Conservation (phyloP, 169 alveolate genomes). For the Cryptosporidium bovis region DNA sequence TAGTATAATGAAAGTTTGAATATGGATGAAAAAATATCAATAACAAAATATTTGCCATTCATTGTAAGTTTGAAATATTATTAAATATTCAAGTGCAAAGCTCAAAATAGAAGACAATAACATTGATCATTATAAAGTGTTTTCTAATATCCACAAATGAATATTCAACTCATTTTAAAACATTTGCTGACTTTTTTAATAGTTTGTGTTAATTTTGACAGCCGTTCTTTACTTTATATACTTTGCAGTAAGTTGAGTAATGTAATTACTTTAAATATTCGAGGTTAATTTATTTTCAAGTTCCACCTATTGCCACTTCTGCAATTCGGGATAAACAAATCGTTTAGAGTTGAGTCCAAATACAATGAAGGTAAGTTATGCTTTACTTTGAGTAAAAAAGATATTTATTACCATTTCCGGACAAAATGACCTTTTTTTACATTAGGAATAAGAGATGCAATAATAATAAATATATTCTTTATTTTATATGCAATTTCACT, state of each 20-base stretch:
- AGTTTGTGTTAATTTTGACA: constrained; percentile 56
- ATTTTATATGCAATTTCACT: constrained; percentile 36
- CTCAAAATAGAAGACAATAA: background rate
- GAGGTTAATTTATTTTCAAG: background rate
- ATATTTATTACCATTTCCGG: background rate
- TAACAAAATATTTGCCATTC: constrained; percentile 61
- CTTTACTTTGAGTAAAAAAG: background rate
- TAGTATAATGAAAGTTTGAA: constrained; percentile 66
- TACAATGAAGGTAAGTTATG: constrained; percentile 53
- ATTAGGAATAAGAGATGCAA: constrained; percentile 49
- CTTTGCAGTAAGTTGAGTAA: constrained; percentile 52
- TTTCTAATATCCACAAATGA: too few relatives aligned
- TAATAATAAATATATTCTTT: constrained; percentile 40
- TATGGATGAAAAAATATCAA: constrained; percentile 62
- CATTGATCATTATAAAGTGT: too few relatives aligned
- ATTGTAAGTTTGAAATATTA: constrained; percentile 25
- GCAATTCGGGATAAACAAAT: constrained; percentile 46
- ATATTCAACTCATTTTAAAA: too few relatives aligned
- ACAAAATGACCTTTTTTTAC: background rate
- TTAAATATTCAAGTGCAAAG: too few relatives aligned
- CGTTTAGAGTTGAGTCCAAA: constrained; percentile 58
- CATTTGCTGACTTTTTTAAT: background rate
- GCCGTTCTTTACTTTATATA: constrained; percentile 53
- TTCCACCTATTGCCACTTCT: constrained; percentile 56
- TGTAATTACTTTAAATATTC: too few relatives aligned